Conservation (phyloP, 306 rosid genomes). For the Rubus idaeus region DNA sequence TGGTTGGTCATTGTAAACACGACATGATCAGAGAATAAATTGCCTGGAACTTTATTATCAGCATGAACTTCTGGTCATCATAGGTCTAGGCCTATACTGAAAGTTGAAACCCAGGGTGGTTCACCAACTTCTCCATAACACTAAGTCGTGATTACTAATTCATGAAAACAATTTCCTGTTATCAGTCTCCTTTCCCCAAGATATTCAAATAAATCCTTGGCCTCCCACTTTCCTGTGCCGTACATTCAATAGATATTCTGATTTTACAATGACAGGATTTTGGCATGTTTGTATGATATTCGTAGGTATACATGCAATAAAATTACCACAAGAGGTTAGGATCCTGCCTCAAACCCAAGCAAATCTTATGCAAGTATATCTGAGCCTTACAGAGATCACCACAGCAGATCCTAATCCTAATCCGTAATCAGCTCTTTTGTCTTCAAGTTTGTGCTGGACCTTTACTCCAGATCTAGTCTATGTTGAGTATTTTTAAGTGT, state of each 20-base stretch:
- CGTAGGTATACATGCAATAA: neutral
- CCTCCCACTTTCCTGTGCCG: neutral
- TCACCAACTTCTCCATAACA: neutral
- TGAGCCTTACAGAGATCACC: too few relatives aligned
- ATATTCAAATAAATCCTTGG: neutral
- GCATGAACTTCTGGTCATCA: neutral
- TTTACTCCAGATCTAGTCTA: neutral
- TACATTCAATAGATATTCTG: neutral
- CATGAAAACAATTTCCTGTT: neutral
- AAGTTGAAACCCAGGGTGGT: neutral
- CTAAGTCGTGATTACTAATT: neutral
- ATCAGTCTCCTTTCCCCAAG: neutral
- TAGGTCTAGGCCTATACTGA: too few relatives aligned
- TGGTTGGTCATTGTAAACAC: neutral
- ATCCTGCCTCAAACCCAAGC: neutral
- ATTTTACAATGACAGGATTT: neutral
- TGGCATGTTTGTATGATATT: neutral
- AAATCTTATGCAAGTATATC: neutral
- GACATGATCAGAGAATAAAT: neutral
- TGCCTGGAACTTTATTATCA: neutral
- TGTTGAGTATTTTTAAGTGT: too few relatives aligned
- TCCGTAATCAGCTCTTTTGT: neutral
- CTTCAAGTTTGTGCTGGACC: neutral
- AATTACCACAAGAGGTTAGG: neutral
- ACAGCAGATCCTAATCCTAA: neutral